Conservation (phyloP, 2,329 filamentous ascomycete genomes). For the Plenodomus tracheiphilus region DNA sequence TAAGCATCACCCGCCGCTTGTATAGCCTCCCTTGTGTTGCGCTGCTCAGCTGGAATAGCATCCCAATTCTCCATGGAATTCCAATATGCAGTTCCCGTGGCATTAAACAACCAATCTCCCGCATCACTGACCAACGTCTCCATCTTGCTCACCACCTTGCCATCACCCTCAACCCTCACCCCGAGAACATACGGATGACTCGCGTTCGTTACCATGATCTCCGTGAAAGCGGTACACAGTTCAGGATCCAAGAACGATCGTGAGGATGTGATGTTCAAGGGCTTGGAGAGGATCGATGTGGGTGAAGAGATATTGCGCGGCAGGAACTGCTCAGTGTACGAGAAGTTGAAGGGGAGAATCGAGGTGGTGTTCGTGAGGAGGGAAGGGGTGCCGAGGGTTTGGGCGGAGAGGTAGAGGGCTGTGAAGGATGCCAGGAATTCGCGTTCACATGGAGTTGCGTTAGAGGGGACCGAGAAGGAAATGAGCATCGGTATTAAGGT, state of each 20-base stretch:
- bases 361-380: conserved; percentile 6
- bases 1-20: conserved; percentile 30
- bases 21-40: conserved; percentile 19
- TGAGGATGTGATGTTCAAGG: conserved; percentile 20
- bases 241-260: conserved; percentile 21
- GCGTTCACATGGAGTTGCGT: neutral
- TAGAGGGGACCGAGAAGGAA: neutral
- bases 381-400: conserved; percentile 16
- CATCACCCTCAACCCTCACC: conserved; percentile 15
- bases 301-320: conserved; percentile 12
- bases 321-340: conserved; percentile 27
- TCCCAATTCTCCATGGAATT: conserved; percentile 20
- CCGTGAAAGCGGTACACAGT: conserved; percentile 25
- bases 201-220: conserved; percentile 19
- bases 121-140: conserved; percentile 25
- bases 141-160: conserved; percentile 18
- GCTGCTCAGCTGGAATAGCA: conserved; percentile 11
- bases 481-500: too few relatives aligned
- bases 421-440: conserved; percentile 19
- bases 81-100: conserved; percentile 16
- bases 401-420: conserved; percentile 17
- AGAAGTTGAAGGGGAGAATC: conserved; percentile 11
- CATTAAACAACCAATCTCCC: conserved; percentile 32
- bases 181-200: conserved; percentile 28
- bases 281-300: conserved; percentile 18